Evolutionary conservation across 306 rosid species (phyloP), one percentile per base, ranked within the genome.

Genomic region (Corylus avellana): DNA sequence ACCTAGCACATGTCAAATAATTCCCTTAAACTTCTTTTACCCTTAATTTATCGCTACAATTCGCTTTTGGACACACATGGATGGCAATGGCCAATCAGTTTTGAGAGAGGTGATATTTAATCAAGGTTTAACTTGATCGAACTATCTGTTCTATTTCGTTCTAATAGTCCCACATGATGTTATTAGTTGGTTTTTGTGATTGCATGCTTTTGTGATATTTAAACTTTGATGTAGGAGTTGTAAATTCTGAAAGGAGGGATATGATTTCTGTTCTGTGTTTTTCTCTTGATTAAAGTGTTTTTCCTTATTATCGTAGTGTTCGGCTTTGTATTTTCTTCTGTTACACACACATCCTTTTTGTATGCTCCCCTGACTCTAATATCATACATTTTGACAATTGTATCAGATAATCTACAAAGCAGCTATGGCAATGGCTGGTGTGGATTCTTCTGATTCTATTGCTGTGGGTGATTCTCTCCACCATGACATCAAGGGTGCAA

Each of bases 401-500:
- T 44, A 48, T 80, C 92, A 94, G 98, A 83, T 92, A 77, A 94
- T 94, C 76, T 92, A 94, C 83, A 62, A 89, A 82, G 77, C 97
- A 50, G 97, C 95, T 12, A 85, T 94, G 91, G 89, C 88, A 51
- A 86, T 92, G 86, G 90, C 88, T 37, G 89, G 96, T 42, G 87
- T 88, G 44, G 88, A 91, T 78, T 90, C 81, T 73, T 84, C 85
- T 46, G 92, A 94, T 37, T 87, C 89, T 29, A 81, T 94, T 68
- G 93, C 97, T 2, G 97, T 94, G 11, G 98, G 98, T 25, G 98
- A 94, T 79, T 94, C 98, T 78, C 92, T 92, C 35, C 97, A 94
- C 83, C 98, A 94, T 74, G 98, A 94, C 85, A 92, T 94, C 44
- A 94, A 91, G 90, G 97, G 98, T 20, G 97, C 97, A 27, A 94